Evolutionary conservation across 306 rosid genomes (phyloP).

Genomic region (Malus fusca): DNA sequence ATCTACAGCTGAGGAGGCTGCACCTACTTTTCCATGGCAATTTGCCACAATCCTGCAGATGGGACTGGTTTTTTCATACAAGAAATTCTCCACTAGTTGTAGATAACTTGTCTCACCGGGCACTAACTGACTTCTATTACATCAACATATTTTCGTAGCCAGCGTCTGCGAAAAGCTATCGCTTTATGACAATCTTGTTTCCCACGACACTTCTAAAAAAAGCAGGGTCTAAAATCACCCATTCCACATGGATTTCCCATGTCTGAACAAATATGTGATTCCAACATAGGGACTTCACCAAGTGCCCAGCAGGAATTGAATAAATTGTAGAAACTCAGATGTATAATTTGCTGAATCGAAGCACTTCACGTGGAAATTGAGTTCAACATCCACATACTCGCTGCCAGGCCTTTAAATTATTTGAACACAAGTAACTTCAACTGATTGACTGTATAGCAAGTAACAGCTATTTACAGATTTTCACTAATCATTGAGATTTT

Average conservation of each 20-base stretch:
- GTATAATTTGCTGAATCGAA: neutral
- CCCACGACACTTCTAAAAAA: constrained; percentile 27
- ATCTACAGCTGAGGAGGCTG: constrained; percentile 48
- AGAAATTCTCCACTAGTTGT: constrained; percentile 66
- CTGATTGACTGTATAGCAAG: constrained; percentile 8
- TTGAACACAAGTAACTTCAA: constrained; percentile 21
- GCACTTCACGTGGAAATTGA: constrained; percentile 3
- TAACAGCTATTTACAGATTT: constrained; percentile 32
- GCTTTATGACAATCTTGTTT: constrained; percentile 40
- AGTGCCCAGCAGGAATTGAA: constrained; percentile 4
- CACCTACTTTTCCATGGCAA: constrained; percentile 45
- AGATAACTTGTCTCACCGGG: constrained; percentile 45
- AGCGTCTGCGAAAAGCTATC: constrained; percentile 32
- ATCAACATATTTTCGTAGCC: constrained; percentile 40
- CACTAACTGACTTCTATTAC: constrained; percentile 48
- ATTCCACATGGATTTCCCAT: constrained; percentile 25
- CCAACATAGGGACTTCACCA: constrained; percentile 16
- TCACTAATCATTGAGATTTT: constrained; percentile 27
- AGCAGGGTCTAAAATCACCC: constrained; percentile 24
- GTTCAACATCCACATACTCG: neutral
- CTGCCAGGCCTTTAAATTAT: constrained; percentile 16
- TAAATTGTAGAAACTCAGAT: neutral
- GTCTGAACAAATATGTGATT: constrained; percentile 21
- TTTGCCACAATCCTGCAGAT: constrained; percentile 42
- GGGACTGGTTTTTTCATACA: constrained; percentile 42